Base-by-base conservation (phyloP, 202 grass and related monocot species). In the Schoenoplectus tabernaemontani region DNA sequence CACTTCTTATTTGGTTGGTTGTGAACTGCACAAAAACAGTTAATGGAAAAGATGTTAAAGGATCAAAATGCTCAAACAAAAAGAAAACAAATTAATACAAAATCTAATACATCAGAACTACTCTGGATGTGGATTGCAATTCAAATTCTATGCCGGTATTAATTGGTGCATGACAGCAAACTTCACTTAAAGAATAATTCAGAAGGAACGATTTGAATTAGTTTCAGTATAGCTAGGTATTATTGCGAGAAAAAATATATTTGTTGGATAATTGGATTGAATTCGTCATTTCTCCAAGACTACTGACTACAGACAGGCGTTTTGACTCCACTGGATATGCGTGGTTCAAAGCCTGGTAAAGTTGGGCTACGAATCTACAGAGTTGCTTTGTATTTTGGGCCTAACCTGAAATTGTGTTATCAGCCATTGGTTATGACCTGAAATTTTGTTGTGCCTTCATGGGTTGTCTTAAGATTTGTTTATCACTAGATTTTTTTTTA, bases 11-110 rank as follows among this genome's bases (percentile, higher is more conserved):
- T 64, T 81, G 46, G 57, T 70, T 57, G 38, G 30, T 63, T 0
- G 77, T 57, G 28, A 76, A 41, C 82, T 84, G 50, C 34, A 81
- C 70, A 54, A n/a, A n/a, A n/a, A n/a, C n/a, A n/a, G n/a, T 53
- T 56, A 19, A 75, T 32, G 26, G 34, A 1, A 33, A 71, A 28
- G 26, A 73, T 32, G 16, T 30, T 30, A 30, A 60, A 80, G 34
- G 41, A 47, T 26, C 56, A 44, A 7, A 41, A n/a, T n/a, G n/a
- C n/a, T n/a, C n/a, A n/a, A n/a, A n/a, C n/a, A n/a, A n/a, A 78
- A 7, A 34, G n/a, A n/a, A n/a, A n/a, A n/a, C n/a, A 80, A 87
- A 12, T 11, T 32, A 57, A 53, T 16, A 19, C 7, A 59, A 36
- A 56, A 67, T 22, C 16, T 62, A 2, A 67, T 41, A 64, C 60